These are phyloP conservation scores for Eleusine coracana DNA, from an alignment of 176 grass and related monocot species.

Conservation along the genomic window DNA sequence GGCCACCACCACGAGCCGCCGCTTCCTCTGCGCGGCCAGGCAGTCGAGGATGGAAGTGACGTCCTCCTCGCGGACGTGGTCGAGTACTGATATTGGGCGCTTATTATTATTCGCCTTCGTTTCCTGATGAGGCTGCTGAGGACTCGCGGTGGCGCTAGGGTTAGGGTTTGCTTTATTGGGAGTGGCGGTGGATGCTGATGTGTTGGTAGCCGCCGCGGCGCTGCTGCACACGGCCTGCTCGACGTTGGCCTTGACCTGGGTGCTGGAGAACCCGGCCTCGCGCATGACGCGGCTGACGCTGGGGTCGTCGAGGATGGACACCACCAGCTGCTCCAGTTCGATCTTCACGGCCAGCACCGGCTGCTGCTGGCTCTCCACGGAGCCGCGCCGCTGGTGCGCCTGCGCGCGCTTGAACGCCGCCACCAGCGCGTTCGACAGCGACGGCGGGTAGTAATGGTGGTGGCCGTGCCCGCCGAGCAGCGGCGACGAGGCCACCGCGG, in stretches of 20 bases:
- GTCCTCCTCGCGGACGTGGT: constrained; percentile 62
- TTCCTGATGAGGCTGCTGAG: constrained; percentile 23
- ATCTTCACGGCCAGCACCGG: constrained; percentile 85
- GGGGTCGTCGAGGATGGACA: constrained; percentile 97
- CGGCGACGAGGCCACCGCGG: constrained; percentile 50
- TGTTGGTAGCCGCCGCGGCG: not conserved
- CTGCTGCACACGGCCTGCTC: constrained; percentile 74
- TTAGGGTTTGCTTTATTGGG: constrained; percentile 48
- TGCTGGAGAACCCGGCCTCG: constrained; percentile 97
- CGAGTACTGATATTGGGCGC: not conserved
- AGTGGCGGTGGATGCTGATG: not conserved
- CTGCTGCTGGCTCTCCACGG: constrained; percentile 91
- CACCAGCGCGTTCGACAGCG: constrained; percentile 89
- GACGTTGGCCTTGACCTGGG: constrained; percentile 84
- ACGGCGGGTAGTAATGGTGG: constrained; percentile 60
- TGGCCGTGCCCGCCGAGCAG: constrained; percentile 45
- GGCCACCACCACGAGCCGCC: constrained; percentile 63
- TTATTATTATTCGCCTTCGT: constrained; percentile 42
- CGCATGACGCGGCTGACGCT: constrained; percentile 95
- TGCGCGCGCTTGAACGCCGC: constrained; percentile 95
- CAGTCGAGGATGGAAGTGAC: constrained; percentile 60
- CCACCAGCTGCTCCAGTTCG: constrained; percentile 88
- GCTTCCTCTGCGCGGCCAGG: constrained; percentile 52
- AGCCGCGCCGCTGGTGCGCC: constrained; percentile 85
- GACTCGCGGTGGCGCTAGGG: constrained; percentile 48